Base-by-base conservation (phyloP, 1,284 basidiomycete genomes). In the Cerrena zonata region DNA sequence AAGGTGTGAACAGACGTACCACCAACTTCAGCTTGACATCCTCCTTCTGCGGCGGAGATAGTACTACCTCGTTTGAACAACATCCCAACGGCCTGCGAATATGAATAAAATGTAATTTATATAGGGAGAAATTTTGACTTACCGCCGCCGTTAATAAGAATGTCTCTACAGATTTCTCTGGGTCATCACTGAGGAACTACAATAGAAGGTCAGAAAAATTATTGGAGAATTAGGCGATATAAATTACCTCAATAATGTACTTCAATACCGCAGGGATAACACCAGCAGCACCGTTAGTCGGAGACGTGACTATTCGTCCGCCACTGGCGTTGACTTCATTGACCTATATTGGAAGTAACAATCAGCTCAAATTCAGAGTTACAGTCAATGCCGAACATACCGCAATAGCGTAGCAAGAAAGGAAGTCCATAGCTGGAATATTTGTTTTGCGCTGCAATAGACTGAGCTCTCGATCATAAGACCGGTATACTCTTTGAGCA, bases 1-100 rank as follows among this genome's bases (percentile, higher is more conserved):
- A 13, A 10, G 21, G 19, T 24, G 26, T 5, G 24, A 38, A 11
- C 55, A 34, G 45, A 67, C 61, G 60, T 69, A 76, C 89, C 89
- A 62, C 89, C 88, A 10, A 91, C 89, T 72, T 91, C 88, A 21
- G 88, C 88, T 65, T 91, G 89, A 64, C 88, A 91, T 19, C 88
- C 92, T 38, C 92, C 93, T 68, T 98, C 94, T 0, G 95, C 94
- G 7, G 94, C 95, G 40, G 87, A 91, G 47, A 98, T 97, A 1
- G 94, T 97, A 50, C 93, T 94, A 21, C 94, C 94, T 49, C 94
- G 82, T 67, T 98, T 98, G 76, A 95, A 97, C 18, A 98, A 74
- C 95, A 98, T 98, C 3, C 94, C 94, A 49, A 97, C 73, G 1
- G 94, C 87, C 93, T 81, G 61, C 51, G 10, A 34, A 27, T 24